A percentile compares a stretch with the other conserved stretches of the same genome.
These are phyloP conservation scores for Skeletonema tropicum DNA, from an alignment of 108 stramenopile genomes.

Conservation along the genomic window DNA sequence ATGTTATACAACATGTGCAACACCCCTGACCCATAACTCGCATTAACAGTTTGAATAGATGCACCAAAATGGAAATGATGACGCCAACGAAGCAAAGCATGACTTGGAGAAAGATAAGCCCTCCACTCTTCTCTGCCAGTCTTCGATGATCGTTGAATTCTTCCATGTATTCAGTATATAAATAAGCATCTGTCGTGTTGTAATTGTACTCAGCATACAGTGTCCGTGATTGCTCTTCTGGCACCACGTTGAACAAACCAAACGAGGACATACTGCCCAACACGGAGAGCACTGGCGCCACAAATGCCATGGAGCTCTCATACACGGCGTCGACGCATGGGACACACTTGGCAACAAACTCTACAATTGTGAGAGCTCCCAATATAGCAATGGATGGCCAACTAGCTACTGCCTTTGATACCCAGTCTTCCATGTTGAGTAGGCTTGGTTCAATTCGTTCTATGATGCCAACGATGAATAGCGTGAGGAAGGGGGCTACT, in stretches of 20 bases:
- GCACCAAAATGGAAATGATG: constrained; percentile 44
- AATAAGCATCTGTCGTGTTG: background rate
- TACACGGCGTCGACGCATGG: constrained; percentile 52
- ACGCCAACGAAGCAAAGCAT: constrained; percentile 44
- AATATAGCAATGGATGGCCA: constrained; percentile 43
- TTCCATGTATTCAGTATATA: background rate
- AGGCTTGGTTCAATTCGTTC: constrained; percentile 25
- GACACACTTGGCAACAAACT: constrained; percentile 54
- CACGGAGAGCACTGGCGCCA: constrained; percentile 47
- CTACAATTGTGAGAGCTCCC: constrained; percentile 35
- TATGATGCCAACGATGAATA: constrained; percentile 47
- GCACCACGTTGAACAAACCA: constrained; percentile 30
- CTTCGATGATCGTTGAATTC: constrained; percentile 12
- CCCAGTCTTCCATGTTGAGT: constrained; percentile 48
- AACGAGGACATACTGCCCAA: constrained; percentile 44
- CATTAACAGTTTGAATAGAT: constrained; percentile 60
- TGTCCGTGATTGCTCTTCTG: background rate
- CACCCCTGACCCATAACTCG: constrained; percentile 46
- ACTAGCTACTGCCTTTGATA: constrained; percentile 40
- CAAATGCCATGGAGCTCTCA: constrained; percentile 47
- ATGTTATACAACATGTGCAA: constrained; percentile 41
- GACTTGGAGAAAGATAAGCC: constrained; percentile 33
- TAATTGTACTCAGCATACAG: background rate
- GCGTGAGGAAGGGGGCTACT: constrained; percentile 56
- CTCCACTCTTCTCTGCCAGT: background rate